Evolutionary conservation across 1,284 basidiomycete genomes (phyloP).

Genomic region (Hypsizygus ulmarius): DNA sequence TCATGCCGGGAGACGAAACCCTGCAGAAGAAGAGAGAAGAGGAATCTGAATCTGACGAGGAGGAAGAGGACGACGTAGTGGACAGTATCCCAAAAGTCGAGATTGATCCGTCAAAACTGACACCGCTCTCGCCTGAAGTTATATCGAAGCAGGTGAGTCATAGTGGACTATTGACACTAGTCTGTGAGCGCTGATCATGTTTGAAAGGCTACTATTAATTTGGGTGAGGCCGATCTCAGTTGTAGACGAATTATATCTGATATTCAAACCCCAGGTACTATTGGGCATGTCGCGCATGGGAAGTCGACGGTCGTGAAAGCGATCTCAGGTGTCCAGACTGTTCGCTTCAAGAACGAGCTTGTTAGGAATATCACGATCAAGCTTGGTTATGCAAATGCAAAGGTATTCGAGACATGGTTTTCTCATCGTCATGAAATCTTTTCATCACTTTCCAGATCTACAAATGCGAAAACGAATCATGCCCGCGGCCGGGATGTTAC

Average conservation of each 20-base stretch:
- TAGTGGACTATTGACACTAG: not conserved
- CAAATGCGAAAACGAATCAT: conserved; percentile 93
- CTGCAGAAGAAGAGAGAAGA: conserved; percentile 59
- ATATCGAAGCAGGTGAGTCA: conserved; percentile 91
- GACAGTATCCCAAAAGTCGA: conserved; percentile 62
- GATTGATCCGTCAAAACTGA: conserved; percentile 78
- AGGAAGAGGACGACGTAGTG: conserved; percentile 54
- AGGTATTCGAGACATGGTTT: conserved; percentile 51
- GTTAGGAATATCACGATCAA: conserved; percentile 99
- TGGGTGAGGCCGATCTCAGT: conserved; percentile 50
- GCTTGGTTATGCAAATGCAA: conserved; percentile 97
- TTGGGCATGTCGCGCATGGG: conserved; percentile 97
- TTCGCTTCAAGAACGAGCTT: conserved; percentile 98
- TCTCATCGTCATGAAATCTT: conserved; percentile 14
- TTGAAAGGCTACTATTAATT: conserved; percentile 77
- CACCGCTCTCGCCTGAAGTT: conserved; percentile 92
- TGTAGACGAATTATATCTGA: conserved; percentile 9
- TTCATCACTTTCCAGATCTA: conserved; percentile 69
- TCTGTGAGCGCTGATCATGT: conserved; percentile 7
- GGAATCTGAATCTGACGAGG: conserved; percentile 68
- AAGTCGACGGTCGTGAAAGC: conserved; percentile 99
- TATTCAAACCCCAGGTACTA: conserved; percentile 63
- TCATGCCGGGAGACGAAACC: conserved; percentile 66
- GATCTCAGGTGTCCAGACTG: conserved; percentile 98
- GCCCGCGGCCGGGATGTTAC: conserved; percentile 93